Evolutionary conservation across 495 filamentous ascomycete species (phyloP).

Genomic region (Hypoxylon crocopeplum): DNA sequence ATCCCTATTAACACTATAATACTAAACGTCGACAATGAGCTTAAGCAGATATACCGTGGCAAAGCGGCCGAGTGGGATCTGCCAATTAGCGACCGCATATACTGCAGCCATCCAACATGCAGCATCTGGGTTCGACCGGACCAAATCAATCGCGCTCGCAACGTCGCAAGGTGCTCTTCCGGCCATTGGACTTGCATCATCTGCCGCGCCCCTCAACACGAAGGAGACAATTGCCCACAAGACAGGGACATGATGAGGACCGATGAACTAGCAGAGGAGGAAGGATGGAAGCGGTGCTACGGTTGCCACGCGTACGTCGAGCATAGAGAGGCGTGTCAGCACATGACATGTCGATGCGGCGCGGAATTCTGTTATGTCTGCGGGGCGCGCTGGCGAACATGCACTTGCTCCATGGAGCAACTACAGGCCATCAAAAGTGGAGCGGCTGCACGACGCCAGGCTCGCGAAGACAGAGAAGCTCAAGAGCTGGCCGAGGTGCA

Average conservation of each 20-base stretch:
- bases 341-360: conserved; percentile 61
- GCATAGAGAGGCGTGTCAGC: conserved; percentile 55
- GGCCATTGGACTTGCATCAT: conserved; percentile 48
- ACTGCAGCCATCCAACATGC: conserved; percentile 41
- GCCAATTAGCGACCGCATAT: conserved; percentile 45
- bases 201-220: conserved; percentile 43
- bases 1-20: conserved; percentile 44
- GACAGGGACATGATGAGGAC: conserved; percentile 42
- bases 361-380: conserved; percentile 62
- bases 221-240: conserved; percentile 42
- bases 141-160: conserved; percentile 28
- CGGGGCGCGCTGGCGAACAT: conserved; percentile 47
- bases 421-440: conserved; percentile 34
- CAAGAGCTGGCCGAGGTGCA: conserved; percentile 41
- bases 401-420: conserved; percentile 43
- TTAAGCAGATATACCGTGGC: conserved; percentile 34
- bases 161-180: conserved; percentile 40
- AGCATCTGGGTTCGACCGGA: conserved; percentile 41
- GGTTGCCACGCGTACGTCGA: conserved; percentile 44
- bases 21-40: conserved; percentile 29
- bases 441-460: conserved; percentile 29
- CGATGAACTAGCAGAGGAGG: conserved; percentile 47
- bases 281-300: conserved; percentile 48
- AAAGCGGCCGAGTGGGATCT: conserved; percentile 46
- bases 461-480: conserved; percentile 28